Base-by-base conservation (phyloP, 345 rosid genomes). In the Melaleuca quinquenervia region DNA sequence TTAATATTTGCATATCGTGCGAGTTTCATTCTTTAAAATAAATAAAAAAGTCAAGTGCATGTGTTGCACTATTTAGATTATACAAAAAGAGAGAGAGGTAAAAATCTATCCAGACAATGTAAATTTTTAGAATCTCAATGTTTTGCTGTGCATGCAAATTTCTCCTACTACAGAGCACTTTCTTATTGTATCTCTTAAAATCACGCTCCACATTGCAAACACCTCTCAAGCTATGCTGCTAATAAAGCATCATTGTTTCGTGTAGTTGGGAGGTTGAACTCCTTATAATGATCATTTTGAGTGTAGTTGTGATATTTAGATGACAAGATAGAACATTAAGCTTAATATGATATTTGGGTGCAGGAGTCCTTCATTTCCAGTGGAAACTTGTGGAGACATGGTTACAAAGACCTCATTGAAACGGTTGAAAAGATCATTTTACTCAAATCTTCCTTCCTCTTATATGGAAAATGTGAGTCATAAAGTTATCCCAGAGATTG, bases 391-490 rank as follows among this genome's bases (percentile, higher is more conserved):
- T 7, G 60, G 55, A 82, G 27, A 52, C 55, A 78, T n/a, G 44
- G 51, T 80, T 5, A 26, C 78, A 1, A 86, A 86, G 55, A 62
- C 64, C 44, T 24, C 55, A 20, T 80, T 86, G 52, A 82, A 83
- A 82, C 83, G 21, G 54, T 84, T 86, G 70, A 82, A 32, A 18
- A 88, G 84, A 83, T 6, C 50, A 21, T 86, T 88, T 76, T 27
- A 86, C 55, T 49, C 88, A 64, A 55, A 86, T 54, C 51, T 85
- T 85, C 84, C 87, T 78, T 13, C 52, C 36, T 80, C 82, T 52
- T 86, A 62, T 64, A 8, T 84, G 90, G 90, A 86, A 62, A 60
- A 86, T 51, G 76, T 86, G 26, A 70, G 50, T 24, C 64, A 18
- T 64, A 54, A 5, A 52, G 6, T 50, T 50, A 87, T 82, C 52